Conservation (phyloP, 73 alveolate species). For the Tetrahymena thermophila region DNA sequence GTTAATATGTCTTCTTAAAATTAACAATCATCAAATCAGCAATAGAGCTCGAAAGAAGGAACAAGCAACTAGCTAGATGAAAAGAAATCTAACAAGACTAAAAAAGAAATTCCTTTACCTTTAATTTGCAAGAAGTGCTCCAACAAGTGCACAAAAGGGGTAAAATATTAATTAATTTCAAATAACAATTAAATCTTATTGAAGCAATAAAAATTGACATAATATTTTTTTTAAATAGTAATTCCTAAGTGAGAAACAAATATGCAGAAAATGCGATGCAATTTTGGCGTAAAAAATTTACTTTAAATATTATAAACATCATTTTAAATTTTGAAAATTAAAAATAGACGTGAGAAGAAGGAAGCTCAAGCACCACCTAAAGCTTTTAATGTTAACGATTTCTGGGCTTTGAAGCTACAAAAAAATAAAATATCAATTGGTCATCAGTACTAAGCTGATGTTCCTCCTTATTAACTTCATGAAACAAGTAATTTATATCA, state of each 20-base stretch:
- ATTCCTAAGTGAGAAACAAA: neutral
- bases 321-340: neutral
- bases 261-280: neutral
- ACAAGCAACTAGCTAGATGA: neutral
- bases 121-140: neutral
- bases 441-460: neutral
- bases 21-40: neutral
- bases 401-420: neutral
- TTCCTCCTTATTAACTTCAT: neutral
- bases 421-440: neutral
- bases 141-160: neutral
- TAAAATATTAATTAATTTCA: neutral
- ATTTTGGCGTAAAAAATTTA: neutral
- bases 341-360: neutral
- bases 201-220: too few species aligned
- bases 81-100: neutral
- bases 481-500: neutral
- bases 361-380: neutral
- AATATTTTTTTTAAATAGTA: neutral
- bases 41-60: neutral
- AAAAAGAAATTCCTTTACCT: neutral
- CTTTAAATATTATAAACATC: neutral
- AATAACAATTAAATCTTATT: too few species aligned
- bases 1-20: neutral
- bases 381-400: neutral